Conservation (phyloP, 331 rosid species). For the Malus hybrid region DNA sequence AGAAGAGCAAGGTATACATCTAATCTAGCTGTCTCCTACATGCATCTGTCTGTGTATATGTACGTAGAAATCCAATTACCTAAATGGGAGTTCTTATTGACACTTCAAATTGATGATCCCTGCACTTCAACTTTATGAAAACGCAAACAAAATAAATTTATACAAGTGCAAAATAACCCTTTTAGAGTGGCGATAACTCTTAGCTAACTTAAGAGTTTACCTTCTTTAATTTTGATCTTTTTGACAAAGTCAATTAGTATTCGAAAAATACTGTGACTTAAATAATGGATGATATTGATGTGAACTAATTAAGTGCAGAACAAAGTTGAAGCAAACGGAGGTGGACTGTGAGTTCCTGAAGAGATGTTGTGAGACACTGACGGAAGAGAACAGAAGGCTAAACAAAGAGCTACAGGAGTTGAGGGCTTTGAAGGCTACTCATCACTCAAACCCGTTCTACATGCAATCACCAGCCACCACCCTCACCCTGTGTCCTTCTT, state of each 20-base stretch:
- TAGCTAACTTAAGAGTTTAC: not conserved
- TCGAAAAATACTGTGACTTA: not conserved
- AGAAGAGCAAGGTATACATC: conserved; percentile 57
- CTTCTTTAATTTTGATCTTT: not conserved
- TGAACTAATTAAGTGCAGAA: conserved; percentile 27
- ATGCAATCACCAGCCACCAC: conserved; percentile 84
- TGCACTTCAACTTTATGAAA: too few species aligned
- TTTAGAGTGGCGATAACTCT: too few species aligned
- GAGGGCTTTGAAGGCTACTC: conserved; percentile 50
- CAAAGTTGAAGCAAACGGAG: conserved; percentile 80
- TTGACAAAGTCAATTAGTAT: not conserved
- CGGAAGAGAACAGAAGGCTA: conserved; percentile 65
- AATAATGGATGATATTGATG: not conserved
- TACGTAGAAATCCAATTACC: too few species aligned
- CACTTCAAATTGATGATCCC: too few species aligned
- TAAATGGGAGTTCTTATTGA: too few species aligned
- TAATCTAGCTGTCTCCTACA: not conserved
- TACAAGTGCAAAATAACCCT: too few species aligned
- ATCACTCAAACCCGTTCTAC: conserved; percentile 45
- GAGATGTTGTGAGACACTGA: conserved; percentile 64
- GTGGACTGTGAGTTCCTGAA: conserved; percentile 72
- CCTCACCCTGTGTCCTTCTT: conserved; percentile 78
- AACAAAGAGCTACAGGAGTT: conserved; percentile 76
- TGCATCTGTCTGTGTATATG: not conserved
- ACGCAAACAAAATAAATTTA: too few species aligned